A percentile compares a stretch with the other conserved stretches of the same genome.
phyloP scores from a whole-genome alignment of 352 stramenopile genomes.

The Peronospora farinosa region DNA sequence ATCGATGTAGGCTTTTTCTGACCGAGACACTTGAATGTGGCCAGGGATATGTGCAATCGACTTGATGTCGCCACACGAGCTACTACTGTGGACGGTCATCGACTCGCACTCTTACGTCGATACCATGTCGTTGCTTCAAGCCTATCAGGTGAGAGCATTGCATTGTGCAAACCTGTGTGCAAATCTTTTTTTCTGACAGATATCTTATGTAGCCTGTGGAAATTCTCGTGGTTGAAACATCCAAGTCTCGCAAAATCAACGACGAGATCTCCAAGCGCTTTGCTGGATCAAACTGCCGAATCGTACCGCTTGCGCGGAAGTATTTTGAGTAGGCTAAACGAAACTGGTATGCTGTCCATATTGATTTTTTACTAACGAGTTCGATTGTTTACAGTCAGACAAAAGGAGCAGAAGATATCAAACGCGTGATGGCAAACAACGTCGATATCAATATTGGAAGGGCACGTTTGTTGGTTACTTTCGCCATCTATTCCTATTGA shows the following conservation, averaged over 20 bases:
- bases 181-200: background rate
- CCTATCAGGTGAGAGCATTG: constrained; percentile 42
- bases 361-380: background rate
- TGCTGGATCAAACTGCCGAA: constrained; percentile 39
- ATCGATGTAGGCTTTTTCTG: background rate
- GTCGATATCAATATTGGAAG: constrained; percentile 77
- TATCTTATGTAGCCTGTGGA: constrained; percentile 44
- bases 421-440: constrained; percentile 75
- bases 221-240: constrained; percentile 63
- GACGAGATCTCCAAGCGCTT: constrained; percentile 64
- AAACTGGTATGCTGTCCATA: background rate
- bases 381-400: constrained; percentile 47
- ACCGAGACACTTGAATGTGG: background rate
- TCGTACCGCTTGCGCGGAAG: constrained; percentile 66
- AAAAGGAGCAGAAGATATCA: constrained; percentile 78
- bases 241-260: constrained; percentile 55
- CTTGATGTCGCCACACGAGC: constrained; percentile 57
- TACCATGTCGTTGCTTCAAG: constrained; percentile 59
- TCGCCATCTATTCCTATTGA: background rate
- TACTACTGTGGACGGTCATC: constrained; percentile 74
- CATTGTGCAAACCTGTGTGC: background rate
- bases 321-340: constrained; percentile 64
- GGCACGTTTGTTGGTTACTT: constrained; percentile 21
- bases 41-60: constrained; percentile 68
- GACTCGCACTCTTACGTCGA: constrained; percentile 72